Conservation (phyloP, 208 protist genomes). For the Acanthamoeba culbertsoni region DNA sequence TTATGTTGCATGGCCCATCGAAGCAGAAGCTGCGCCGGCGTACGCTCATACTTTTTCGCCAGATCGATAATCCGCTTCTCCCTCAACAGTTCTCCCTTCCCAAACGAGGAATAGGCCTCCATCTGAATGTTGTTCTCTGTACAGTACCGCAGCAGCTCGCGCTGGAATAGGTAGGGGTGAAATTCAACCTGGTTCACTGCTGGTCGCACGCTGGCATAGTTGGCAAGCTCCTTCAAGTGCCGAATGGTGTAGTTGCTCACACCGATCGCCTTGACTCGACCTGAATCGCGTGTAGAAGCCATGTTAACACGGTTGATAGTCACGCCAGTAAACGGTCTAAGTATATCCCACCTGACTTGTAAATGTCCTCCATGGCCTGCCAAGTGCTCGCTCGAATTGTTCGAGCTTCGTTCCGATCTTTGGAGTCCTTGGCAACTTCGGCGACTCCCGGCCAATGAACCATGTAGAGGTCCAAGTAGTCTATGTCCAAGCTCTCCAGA, state of each 20-base stretch:
- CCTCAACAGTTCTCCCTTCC: constrained; percentile 15
- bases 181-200: constrained; percentile 36
- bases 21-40: constrained; percentile 66
- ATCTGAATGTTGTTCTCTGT: constrained; percentile 42
- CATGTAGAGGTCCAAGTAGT: constrained; percentile 51
- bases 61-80: constrained; percentile 20
- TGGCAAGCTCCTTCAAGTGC: neutral
- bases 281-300: neutral
- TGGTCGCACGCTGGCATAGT: neutral
- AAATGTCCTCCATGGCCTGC: constrained; percentile 11
- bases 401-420: neutral
- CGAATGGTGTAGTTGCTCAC: constrained; percentile 31
- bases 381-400: neutral
- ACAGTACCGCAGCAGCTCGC: neutral
- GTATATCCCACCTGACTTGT: neutral
- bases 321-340: neutral
- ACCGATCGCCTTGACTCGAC: neutral
- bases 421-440: neutral
- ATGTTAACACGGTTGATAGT: neutral
- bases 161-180: constrained; percentile 22
- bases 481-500: neutral
- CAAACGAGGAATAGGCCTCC: constrained; percentile 39
- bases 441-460: constrained; percentile 22
- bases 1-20: constrained; percentile 65
- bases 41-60: neutral